These are phyloP conservation scores for Penicillium herquei DNA, from an alignment of 495 filamentous ascomycete species.

Conservation along the genomic window DNA sequence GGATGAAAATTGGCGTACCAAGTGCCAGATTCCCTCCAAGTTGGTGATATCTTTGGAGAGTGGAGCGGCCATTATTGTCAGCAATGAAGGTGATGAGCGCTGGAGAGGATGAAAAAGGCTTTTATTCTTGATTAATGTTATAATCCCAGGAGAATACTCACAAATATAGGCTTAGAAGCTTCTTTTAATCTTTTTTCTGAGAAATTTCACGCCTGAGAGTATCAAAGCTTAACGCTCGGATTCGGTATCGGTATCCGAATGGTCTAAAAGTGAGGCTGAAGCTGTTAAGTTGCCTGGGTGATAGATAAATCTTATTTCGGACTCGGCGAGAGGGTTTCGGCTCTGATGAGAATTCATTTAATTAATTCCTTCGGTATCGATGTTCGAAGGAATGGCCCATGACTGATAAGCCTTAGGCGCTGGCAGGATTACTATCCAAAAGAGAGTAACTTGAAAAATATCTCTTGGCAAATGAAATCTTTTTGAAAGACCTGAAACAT, in stretches of 20 bases:
- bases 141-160: no score
- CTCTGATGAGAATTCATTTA: background rate
- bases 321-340: background rate
- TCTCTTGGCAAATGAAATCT: no score
- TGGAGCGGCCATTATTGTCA: constrained; percentile 7
- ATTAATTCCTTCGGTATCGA: background rate
- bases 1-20: constrained; percentile 5
- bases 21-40: constrained; percentile 16
- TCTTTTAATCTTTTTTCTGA: no score
- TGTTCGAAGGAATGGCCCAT: background rate
- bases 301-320: background rate
- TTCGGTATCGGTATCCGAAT: constrained; percentile 20
- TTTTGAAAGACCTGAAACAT: no score
- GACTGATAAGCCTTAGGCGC: no score
- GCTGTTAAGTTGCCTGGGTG: background rate
- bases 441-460: no score
- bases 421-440: no score
- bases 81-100: no score
- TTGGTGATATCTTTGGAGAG: constrained; percentile 5
- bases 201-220: no score
- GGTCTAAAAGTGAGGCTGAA: background rate
- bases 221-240: constrained; percentile 2
- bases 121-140: background rate
- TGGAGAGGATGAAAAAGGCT: no score
- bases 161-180: background rate